Percentiles rank a stretch among this genome's conserved stretches.
phyloP scores from a whole-genome alignment of 2,329 filamentous ascomycete genomes.

The Fusarium albosuccineum region DNA sequence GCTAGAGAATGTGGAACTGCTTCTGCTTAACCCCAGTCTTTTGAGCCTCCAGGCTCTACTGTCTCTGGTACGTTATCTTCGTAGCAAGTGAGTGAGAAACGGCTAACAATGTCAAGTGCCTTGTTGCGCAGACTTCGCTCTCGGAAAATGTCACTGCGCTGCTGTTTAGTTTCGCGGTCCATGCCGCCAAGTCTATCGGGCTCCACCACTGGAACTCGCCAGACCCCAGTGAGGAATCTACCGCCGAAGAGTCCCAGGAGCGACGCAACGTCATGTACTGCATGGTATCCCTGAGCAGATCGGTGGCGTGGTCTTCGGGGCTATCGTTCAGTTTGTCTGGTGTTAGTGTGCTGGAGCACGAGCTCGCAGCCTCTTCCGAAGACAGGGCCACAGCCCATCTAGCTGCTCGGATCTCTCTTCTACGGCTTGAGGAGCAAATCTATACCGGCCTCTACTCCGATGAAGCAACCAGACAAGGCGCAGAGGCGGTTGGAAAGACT shows the following conservation, averaged over 20 bases:
- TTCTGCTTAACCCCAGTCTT: slow-evolving; percentile 14
- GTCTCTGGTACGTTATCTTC: no score
- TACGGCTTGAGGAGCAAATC: slow-evolving; percentile 11
- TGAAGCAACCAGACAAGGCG: not conserved
- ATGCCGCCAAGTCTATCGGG: slow-evolving; percentile 18
- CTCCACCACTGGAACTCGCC: slow-evolving; percentile 11
- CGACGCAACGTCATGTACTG: slow-evolving; percentile 17
- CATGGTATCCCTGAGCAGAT: slow-evolving; percentile 7
- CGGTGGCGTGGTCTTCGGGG: slow-evolving; percentile 13
- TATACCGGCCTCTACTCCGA: slow-evolving; percentile 10
- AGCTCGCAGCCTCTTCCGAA: not conserved
- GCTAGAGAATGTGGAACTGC: slow-evolving; percentile 18
- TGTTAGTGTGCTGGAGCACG: slow-evolving; percentile 7
- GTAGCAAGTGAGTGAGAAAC: no score
- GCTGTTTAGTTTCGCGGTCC: slow-evolving; percentile 15
- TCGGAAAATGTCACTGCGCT: slow-evolving; percentile 17
- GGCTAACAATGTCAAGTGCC: slow-evolving; percentile 1
- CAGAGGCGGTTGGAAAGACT: not conserved
- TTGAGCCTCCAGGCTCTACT: slow-evolving; percentile 10
- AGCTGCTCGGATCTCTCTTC: not conserved
- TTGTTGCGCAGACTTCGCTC: slow-evolving; percentile 12
- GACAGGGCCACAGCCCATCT: not conserved
- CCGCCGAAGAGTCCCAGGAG: slow-evolving; percentile 4
- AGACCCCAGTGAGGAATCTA: not conserved
- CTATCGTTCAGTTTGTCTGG: slow-evolving; percentile 1